A percentile compares a stretch with the other conserved stretches of the same genome.
Evolutionary conservation across 208 protist species (phyloP).

Genomic region (Naegleria fowleri): DNA sequence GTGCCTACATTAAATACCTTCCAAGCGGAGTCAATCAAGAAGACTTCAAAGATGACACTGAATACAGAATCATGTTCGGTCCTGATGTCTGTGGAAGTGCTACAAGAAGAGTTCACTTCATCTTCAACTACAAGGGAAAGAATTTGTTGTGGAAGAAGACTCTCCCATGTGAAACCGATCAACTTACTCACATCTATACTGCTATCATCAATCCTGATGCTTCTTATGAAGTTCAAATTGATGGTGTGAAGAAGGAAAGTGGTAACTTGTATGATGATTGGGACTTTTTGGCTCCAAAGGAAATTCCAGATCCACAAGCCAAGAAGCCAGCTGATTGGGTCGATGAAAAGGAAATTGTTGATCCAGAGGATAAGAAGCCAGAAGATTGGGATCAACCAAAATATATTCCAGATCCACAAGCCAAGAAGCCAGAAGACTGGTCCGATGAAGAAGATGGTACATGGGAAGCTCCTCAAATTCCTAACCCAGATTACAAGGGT

Average conservation of each 20-base stretch:
- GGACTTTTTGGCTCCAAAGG: slow-evolving; percentile 68
- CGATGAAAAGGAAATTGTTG: slow-evolving; percentile 59
- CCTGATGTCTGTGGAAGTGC: slow-evolving; percentile 79
- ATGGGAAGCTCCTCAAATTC: slow-evolving; percentile 70
- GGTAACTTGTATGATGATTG: slow-evolving; percentile 77
- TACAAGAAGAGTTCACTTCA: slow-evolving; percentile 75
- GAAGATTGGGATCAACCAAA: slow-evolving; percentile 71
- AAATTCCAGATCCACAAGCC: slow-evolving; percentile 67
- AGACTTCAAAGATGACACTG: slow-evolving; percentile 70
- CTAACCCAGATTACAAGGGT: slow-evolving; percentile 76
- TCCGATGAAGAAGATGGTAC: slow-evolving; percentile 74
- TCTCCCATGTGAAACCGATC: slow-evolving; percentile 56
- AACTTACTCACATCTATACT: slow-evolving; percentile 85
- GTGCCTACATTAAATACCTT: slow-evolving; percentile 86
- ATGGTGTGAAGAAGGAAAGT: slow-evolving; percentile 56
- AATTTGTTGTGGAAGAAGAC: slow-evolving; percentile 75
- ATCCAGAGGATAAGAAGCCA: slow-evolving; percentile 80
- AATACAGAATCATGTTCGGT: slow-evolving; percentile 91
- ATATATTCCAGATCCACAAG: slow-evolving; percentile 74
- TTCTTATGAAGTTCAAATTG: slow-evolving; percentile 79
- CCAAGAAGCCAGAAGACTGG: slow-evolving; percentile 81
- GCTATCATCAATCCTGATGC: slow-evolving; percentile 74
- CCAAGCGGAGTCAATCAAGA: slow-evolving; percentile 58
- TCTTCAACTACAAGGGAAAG: slow-evolving; percentile 83
- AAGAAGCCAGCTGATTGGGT: slow-evolving; percentile 78